phyloP scores from a whole-genome alignment of 108 stramenopile species.

The Tribonema minus region DNA sequence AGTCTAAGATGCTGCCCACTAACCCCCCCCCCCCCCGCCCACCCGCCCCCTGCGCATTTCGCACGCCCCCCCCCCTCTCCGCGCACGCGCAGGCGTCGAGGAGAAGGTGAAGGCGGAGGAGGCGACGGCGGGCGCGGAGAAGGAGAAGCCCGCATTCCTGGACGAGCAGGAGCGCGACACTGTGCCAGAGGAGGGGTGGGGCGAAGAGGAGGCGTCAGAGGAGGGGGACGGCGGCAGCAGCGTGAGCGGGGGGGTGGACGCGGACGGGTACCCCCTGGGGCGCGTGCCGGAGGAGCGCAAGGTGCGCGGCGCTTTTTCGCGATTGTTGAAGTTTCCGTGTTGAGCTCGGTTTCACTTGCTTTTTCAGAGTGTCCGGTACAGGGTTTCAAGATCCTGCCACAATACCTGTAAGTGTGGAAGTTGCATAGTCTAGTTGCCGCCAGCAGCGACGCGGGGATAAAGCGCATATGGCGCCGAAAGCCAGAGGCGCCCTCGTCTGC shows the following conservation, averaged over 20 bases:
- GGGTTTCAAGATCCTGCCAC: no score
- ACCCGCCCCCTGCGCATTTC: background rate
- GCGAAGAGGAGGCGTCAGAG: no score
- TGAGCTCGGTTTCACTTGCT: no score
- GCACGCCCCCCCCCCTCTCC: background rate
- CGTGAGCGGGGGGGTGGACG: background rate
- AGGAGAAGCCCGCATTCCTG: background rate
- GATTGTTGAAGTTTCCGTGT: no score
- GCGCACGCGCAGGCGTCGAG: background rate
- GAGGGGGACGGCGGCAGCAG: background rate
- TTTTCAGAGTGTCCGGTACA: no score
- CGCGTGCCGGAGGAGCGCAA: slow-evolving; percentile 11
- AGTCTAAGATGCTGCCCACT: background rate
- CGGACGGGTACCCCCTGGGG: slow-evolving; percentile 8
- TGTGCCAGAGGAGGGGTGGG: background rate
- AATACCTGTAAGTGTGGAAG: no score
- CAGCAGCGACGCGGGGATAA: no score
- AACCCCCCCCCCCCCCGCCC: background rate
- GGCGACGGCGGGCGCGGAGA: background rate
- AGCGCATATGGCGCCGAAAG: no score
- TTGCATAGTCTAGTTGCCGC: no score
- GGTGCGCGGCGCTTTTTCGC: no score
- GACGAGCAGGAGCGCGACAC: background rate
- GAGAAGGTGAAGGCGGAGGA: background rate
- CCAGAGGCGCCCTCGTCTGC: no score